Conservation (phyloP, 2,329 filamentous ascomycete genomes). For the Calonectria pseudoreteaudii region DNA sequence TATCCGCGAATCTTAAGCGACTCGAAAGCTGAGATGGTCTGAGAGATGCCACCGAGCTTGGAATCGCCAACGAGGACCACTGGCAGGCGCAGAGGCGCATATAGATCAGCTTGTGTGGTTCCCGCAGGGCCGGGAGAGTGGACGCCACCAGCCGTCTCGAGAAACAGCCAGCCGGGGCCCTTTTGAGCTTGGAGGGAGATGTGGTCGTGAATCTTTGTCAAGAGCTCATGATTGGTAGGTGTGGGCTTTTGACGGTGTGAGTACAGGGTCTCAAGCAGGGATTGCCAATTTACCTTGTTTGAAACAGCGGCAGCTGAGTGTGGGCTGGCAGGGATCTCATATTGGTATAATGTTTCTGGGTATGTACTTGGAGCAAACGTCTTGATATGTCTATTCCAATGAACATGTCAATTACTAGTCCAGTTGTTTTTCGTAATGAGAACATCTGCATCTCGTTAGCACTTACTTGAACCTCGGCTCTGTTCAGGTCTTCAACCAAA, state of each 20-base stretch:
- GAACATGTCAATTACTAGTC: background rate
- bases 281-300: constrained; percentile 50
- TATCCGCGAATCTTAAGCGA: constrained; percentile 83
- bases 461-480: background rate
- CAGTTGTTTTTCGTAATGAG: background rate
- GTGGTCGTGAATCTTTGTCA: constrained; percentile 57
- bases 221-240: constrained; percentile 62
- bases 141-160: constrained; percentile 87
- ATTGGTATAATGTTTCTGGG: constrained; percentile 74
- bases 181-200: constrained; percentile 52
- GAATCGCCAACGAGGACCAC: constrained; percentile 81
- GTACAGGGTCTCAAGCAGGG: background rate
- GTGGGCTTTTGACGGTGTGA: constrained; percentile 56
- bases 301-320: constrained; percentile 74
- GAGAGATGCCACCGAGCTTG: constrained; percentile 81
- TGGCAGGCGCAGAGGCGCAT: constrained; percentile 78
- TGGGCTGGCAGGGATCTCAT: constrained; percentile 79
- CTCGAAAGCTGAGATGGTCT: constrained; percentile 84
- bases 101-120: constrained; percentile 81
- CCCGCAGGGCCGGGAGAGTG: constrained; percentile 84
- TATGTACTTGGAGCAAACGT: constrained; percentile 64
- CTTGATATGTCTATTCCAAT: constrained; percentile 68
- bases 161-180: constrained; percentile 72
- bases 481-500: too few relatives aligned
- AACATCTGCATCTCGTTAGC: constrained; percentile 29